Percentiles rank a stretch among this genome's conserved stretches.
Evolutionary conservation across 2,329 filamentous ascomycete genomes (phyloP).

Genomic region (Colletotrichum cordylinicola): DNA sequence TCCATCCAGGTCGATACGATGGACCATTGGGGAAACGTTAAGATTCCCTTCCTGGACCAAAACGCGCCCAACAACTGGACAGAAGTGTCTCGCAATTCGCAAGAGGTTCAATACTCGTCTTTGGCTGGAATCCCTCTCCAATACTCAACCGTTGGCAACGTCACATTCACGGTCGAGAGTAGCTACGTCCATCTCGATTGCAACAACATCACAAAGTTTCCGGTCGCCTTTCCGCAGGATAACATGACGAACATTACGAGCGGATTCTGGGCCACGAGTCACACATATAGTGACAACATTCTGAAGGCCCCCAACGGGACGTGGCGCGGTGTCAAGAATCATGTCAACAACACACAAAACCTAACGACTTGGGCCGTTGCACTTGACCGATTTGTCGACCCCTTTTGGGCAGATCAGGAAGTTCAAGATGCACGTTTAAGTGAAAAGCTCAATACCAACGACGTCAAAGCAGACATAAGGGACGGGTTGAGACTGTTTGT

Average conservation of each 20-base stretch:
- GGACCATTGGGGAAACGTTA: conserved; percentile 33
- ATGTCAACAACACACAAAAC: not conserved
- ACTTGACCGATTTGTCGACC: not conserved
- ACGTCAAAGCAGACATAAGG: not conserved
- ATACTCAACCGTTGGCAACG: not conserved
- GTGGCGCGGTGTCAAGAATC: not conserved
- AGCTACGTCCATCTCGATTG: conserved; percentile 5
- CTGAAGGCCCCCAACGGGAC: not conserved
- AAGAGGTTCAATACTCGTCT: not conserved
- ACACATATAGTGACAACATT: not conserved
- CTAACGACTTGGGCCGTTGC: not conserved
- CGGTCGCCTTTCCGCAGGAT: not conserved
- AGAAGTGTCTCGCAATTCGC: not conserved
- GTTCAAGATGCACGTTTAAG: not conserved
- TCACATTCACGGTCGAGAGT: not conserved
- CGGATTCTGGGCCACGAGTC: not conserved
- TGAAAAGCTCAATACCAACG: not conserved
- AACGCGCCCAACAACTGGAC: not conserved
- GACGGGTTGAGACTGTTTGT: not conserved
- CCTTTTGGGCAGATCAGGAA: not conserved
- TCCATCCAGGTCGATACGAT: conserved; percentile 21
- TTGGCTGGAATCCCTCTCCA: not conserved
- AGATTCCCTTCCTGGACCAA: conserved; percentile 26
- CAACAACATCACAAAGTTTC: not conserved
- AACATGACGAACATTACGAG: not conserved